Evolutionary conservation across 1,284 basidiomycete species (phyloP), one percentile per base, ranked within the genome.

Genomic region (Schizopora paradoxa): DNA sequence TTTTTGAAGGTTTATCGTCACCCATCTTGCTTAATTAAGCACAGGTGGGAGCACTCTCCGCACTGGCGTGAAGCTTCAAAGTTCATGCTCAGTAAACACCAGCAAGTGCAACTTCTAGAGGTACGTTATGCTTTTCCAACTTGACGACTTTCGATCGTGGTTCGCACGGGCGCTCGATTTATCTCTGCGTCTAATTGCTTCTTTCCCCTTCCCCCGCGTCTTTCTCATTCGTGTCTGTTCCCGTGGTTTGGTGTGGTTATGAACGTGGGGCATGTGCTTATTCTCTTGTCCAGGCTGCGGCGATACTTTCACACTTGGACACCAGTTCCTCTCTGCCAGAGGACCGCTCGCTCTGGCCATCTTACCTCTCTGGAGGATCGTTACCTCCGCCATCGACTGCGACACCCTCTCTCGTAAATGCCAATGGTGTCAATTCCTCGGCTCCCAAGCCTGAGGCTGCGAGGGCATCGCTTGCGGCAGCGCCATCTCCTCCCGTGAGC

Each of bases 1-100:
- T 14, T 47, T 27, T 22, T 48, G 11, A 56, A 93, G 85, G 86
- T 94, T 45, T 96, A 96, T 65, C 83, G 91, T 39, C 93, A 97
- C 62, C 93, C 92, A 3, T 91, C 86, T 16, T 96, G 93, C 65
- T 73, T 97, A 41, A 89, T 94, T 68, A 97, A 97, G 67, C 93
- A 97, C 61, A 86, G 93, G 29, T 97, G 93, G 93, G 94, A 98
- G 63, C 93, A 98, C 60, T 91, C 88, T 22, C 90, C 91, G 28
- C 93, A 97, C 62, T 99, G 95, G 95, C 88, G 90, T 41, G 91
- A 94, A 66, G 91, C 92, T 0, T 91, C 88, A 56, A 94, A 95
- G 66, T 86, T 95, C 59, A 80, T 94, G 46, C 74, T 97, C 56
- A 90, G 85, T 67, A 99, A 98, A 70, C 95, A 99, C 63, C 94